Conservation (phyloP, 106 monocot species). For the Dactylorhiza incarnata region DNA sequence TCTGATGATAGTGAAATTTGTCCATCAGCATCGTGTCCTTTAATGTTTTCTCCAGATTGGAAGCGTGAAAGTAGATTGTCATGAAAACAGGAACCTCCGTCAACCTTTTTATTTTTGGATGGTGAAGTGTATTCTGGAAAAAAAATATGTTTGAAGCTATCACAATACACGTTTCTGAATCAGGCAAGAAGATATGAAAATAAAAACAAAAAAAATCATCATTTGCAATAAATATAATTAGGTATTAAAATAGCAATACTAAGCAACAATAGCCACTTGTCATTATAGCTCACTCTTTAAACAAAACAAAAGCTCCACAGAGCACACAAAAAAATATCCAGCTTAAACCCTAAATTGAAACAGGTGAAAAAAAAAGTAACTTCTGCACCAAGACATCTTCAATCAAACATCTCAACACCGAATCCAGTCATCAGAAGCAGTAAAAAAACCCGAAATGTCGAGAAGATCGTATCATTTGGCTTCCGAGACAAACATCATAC, state of each 20-base stretch:
- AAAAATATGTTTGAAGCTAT: background rate
- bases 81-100: conserved; percentile 6
- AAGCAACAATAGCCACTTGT: too few species aligned
- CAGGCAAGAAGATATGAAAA: too few species aligned
- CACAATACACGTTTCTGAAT: too few species aligned
- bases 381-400: background rate
- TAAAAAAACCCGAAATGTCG: background rate
- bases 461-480: background rate
- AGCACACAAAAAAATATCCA: background rate
- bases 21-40: conserved; percentile 7
- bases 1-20: conserved; percentile 15
- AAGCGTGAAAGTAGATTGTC: conserved; percentile 5
- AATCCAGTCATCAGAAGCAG: background rate
- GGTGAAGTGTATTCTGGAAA: conserved; percentile 16
- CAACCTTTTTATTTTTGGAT: conserved; percentile 12
- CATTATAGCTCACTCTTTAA: too few species aligned
- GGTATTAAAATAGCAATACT: too few species aligned
- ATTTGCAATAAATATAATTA: too few species aligned
- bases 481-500: conserved; percentile 1
- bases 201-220: too few species aligned
- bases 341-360: conserved; percentile 8
- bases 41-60: conserved; percentile 18
- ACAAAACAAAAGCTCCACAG: background rate
- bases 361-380: background rate
- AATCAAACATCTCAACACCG: background rate